Evolutionary conservation across 164 flowering plant species (phyloP), one percentile per base, ranked within the genome.

Genomic region (Tinospora cordifolia): DNA sequence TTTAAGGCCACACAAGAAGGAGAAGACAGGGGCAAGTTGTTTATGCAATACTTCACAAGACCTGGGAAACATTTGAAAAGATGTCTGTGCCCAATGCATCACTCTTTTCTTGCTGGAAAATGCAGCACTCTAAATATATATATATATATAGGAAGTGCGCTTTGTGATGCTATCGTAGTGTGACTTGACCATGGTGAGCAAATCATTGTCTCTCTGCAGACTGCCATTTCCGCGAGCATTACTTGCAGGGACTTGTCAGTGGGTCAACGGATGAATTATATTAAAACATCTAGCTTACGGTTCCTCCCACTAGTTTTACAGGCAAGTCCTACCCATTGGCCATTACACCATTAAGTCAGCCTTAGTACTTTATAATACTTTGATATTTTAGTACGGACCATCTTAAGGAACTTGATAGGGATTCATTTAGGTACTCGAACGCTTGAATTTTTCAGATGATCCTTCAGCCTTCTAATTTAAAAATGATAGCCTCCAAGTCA

Each of bases 11-110:
- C 2, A 10, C 19, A 8, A 10, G 62, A 44, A 46, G n/a, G n/a
- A 66, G 57, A 36, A 67, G 60, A 67, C 39, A 44, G 15, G 36
- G 49, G 64, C 12, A 38, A 60, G 38, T 69, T 69, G 65, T 59
- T 59, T 69, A 59, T 59, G 39, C 60, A 59, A 25, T 59, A 41
- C 21, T 22, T 68, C 62, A 68, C 62, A 27, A 51, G 62, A 6
- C 51, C 19, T 27, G 30, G 68, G 6, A 13, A 24, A 66, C 63
- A 26, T 14, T 24, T 24, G 58, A 11, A 44, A 39, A 66, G 75
- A 0, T 47, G 66, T 62, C n/a, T n/a, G 7, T 8, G 60, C 60
- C n/a, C 22, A 17, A 54, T 54, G 19, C 34, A 54, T n/a, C 13
- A 65, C 26, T 65, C 15, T 65, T 65, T 21, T 41, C 44, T 21